phyloP scores from a whole-genome alignment of 2,329 filamentous ascomycete species.

The Atkinsonella texensis region DNA sequence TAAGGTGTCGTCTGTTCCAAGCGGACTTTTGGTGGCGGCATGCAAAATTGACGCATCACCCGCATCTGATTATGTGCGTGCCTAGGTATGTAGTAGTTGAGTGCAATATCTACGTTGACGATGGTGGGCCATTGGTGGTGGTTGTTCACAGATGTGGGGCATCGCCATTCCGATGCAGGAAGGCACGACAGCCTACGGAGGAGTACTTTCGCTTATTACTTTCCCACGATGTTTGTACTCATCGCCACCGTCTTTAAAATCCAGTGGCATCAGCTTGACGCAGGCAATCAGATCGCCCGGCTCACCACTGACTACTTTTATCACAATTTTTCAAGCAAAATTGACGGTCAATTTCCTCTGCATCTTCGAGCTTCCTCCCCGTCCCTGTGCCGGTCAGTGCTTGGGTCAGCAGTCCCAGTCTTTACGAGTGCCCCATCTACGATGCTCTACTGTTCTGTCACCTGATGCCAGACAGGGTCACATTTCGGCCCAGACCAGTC shows the following conservation, averaged over 20 bases:
- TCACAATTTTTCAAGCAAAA: too few species aligned
- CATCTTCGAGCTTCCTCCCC: neutral
- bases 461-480: slow-evolving; percentile 5
- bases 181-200: too few species aligned
- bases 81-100: neutral
- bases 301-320: too few species aligned
- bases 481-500: slow-evolving; percentile 6
- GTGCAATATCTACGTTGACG: neutral
- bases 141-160: too few species aligned
- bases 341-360: too few species aligned
- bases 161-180: too few species aligned
- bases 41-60: slow-evolving; percentile 1
- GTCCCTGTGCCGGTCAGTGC: slow-evolving; percentile 8
- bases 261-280: too few species aligned
- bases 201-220: neutral
- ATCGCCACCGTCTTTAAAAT: too few species aligned
- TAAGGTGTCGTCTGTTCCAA: neutral
- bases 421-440: slow-evolving; percentile 1
- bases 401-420: slow-evolving; percentile 6
- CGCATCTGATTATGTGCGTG: neutral
- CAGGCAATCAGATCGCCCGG: too few species aligned
- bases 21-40: neutral
- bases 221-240: neutral
- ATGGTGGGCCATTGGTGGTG: too few species aligned
- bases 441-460: slow-evolving; percentile 6